Base-by-base conservation (phyloP, 108 stramenopile species). In the Bacterosira constricta region DNA sequence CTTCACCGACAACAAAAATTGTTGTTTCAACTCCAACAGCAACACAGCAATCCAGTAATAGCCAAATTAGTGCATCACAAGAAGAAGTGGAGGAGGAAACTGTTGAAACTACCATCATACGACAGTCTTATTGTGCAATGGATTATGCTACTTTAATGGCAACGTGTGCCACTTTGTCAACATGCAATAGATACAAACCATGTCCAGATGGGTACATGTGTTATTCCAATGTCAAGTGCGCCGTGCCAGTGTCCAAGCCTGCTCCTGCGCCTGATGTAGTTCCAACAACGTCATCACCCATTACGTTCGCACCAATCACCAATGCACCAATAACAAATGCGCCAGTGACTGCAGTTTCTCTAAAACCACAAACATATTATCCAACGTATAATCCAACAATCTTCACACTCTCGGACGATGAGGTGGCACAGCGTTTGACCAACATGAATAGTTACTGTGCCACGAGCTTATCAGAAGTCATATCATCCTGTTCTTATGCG, bases 361-460 rank as follows among this genome's bases (percentile, higher is more conserved):
- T 26, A 31, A 1, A 52, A 42, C 64, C 74, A n/a, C 6, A 29
- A 34, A 49, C 74, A 4, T 12, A 32, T 17, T 15, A 18, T 18
- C 64, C 64, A 59, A 49, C 65, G 15, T 34, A 36, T 21, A 59
- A 35, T 34, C 67, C 76, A 26, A 63, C 61, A 55, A 30, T 18
- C 0, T 69, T 63, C 20, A 45, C 63, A 34, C 44, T 69, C 8
- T 64, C 76, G 29, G 54, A 34, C 38, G 68, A 63, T 6, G 76
- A 77, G 31, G 35, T 77, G 25, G 54, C 62, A 30, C 53, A 77
- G 31, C 45, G 76, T 20, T 36, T 77, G 49, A 50, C 76, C 26
- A 69, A 54, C 36, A 44, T 35, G 11, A 77, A 77, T 34, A 70
- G 49, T 39, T 77, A 77, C 37, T 77, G 76, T 42, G 76, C 66